These are phyloP conservation scores for Polyporus arcularius DNA, from an alignment of 768 basidiomycete genomes.

Conservation along the genomic window DNA sequence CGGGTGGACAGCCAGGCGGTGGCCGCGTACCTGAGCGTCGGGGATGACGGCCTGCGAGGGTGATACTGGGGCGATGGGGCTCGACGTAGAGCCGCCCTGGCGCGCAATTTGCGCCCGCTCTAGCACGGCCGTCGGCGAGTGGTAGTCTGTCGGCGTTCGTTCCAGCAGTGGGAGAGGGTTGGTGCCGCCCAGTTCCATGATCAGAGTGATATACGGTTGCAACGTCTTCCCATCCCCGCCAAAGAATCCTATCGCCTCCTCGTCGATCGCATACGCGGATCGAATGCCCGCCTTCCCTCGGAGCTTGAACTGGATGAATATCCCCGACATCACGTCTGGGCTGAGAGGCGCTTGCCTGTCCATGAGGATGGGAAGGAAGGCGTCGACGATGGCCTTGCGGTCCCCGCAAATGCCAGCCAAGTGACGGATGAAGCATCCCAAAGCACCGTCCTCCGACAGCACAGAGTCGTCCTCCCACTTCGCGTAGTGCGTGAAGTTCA, in stretches of 20 bases:
- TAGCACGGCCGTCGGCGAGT: neutral
- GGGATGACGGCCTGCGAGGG: neutral
- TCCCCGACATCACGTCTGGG: constrained; percentile 15
- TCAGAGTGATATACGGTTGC: constrained; percentile 24
- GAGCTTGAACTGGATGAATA: constrained; percentile 27
- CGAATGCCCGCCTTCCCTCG: neutral
- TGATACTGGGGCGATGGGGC: too few species aligned
- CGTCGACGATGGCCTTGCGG: constrained; percentile 23
- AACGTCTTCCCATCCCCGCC: neutral
- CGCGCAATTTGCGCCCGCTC: too few species aligned
- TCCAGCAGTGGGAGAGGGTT: neutral
- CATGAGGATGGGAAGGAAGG: constrained; percentile 31
- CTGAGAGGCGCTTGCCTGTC: constrained; percentile 2
- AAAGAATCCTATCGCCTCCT: constrained; percentile 10
- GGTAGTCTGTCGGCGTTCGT: neutral
- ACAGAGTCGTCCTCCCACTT: constrained; percentile 25
- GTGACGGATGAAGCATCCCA: constrained; percentile 28
- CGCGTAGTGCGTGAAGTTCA: constrained; percentile 37
- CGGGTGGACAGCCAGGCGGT: constrained; percentile 10
- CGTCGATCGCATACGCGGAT: constrained; percentile 2
- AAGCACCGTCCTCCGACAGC: constrained; percentile 19
- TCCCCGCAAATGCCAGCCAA: constrained; percentile 27
- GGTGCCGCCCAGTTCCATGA: constrained; percentile 23
- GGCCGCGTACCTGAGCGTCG: neutral
- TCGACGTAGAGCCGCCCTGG: too few species aligned